A percentile compares a stretch with the other conserved stretches of the same genome.
Conservation (phyloP, 768 basidiomycete species). For the Omphalotus guepiniiformis region DNA sequence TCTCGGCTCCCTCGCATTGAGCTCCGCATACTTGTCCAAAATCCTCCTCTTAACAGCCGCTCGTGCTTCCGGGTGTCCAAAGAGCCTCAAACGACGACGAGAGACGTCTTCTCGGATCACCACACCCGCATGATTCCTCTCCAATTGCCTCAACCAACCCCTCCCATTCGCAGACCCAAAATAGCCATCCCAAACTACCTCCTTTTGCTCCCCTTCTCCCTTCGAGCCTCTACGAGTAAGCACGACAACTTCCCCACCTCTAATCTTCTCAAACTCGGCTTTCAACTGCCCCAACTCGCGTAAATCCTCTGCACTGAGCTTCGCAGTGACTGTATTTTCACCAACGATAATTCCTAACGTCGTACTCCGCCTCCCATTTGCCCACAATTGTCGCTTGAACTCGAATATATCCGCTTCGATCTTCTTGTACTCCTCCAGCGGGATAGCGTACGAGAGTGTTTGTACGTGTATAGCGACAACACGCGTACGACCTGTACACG, state of each 20-base stretch:
- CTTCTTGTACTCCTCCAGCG: conserved; percentile 30
- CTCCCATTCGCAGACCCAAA: conserved; percentile 41
- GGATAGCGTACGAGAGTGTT: conserved; percentile 44
- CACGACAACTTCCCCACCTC: conserved; percentile 56
- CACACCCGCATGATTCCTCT: conserved; percentile 33
- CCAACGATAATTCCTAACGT: conserved; percentile 13
- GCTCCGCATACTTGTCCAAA: conserved; percentile 38
- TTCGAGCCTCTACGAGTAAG: too few species aligned
- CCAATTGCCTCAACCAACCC: conserved; percentile 41
- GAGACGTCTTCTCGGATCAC: conserved; percentile 36
- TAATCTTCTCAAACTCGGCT: conserved; percentile 52
- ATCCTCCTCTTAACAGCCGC: conserved; percentile 39
- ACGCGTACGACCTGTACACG: conserved; percentile 39
- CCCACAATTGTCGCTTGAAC: conserved; percentile 35
- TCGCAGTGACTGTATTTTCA: conserved; percentile 31
- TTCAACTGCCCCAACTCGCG: conserved; percentile 54
- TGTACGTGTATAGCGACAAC: conserved; percentile 53
- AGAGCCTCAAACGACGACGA: conserved; percentile 47
- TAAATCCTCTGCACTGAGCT: conserved; percentile 45
- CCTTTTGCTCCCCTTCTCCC: too few species aligned
- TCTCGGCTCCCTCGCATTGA: conserved; percentile 37
- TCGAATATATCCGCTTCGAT: conserved; percentile 41
- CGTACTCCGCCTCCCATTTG: conserved; percentile 23
- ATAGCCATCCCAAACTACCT: conserved; percentile 62
- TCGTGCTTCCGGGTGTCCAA: conserved; percentile 45